phyloP scores from a whole-genome alignment of 2,329 filamentous ascomycete genomes.

The Diatrype stigma region DNA sequence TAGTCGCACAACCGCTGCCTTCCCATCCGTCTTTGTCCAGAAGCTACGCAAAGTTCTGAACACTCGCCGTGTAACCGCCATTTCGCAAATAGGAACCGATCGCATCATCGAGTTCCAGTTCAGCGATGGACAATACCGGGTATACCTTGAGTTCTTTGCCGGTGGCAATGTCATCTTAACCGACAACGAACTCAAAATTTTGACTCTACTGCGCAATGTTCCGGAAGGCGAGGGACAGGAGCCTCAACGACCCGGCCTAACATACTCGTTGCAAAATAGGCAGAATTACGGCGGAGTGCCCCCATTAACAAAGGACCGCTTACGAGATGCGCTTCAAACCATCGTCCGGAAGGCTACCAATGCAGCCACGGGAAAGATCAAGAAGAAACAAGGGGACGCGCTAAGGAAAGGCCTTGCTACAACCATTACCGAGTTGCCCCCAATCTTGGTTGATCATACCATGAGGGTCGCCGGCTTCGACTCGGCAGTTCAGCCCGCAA shows the following conservation, averaged over 20 bases:
- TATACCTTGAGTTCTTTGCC: conserved; percentile 95
- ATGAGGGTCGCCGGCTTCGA: conserved; percentile 70
- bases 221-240: conserved; percentile 80
- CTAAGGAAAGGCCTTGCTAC: conserved; percentile 76
- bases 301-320: conserved; percentile 66
- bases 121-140: conserved; percentile 80
- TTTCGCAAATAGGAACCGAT: conserved; percentile 87
- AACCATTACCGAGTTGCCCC: conserved; percentile 84
- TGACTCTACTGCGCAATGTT: conserved; percentile 77
- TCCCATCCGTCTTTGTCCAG: conserved; percentile 80
- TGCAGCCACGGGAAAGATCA: conserved; percentile 54
- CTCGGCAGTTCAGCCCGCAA: conserved; percentile 59
- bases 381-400: conserved; percentile 69
- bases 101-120: conserved; percentile 89
- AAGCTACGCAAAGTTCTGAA: conserved; percentile 84
- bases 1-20: conserved; percentile 76
- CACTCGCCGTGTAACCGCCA: conserved; percentile 74
- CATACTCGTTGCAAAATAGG: conserved; percentile 75
- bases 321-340: conserved; percentile 65
- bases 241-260: conserved; percentile 69
- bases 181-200: conserved; percentile 75
- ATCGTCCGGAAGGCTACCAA: conserved; percentile 56
- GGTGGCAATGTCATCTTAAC: conserved; percentile 93
- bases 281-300: conserved; percentile 81
- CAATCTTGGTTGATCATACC: conserved; percentile 81